phyloP scores from a whole-genome alignment of 371 early-diverging fungal genomes.

The Mucor lusitanicus region DNA sequence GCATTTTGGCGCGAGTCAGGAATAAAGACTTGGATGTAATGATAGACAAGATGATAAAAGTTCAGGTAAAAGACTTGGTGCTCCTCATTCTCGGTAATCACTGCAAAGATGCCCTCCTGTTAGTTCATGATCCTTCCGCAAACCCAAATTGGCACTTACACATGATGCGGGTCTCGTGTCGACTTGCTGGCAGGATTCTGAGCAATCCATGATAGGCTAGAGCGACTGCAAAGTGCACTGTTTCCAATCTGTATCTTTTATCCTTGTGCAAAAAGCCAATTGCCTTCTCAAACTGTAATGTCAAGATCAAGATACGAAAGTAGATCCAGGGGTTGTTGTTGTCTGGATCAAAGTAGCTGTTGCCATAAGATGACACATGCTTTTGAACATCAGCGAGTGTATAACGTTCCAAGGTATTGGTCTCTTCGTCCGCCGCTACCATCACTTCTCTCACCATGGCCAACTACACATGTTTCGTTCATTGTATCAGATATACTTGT shows the following conservation, averaged over 20 bases:
- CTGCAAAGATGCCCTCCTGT: background rate
- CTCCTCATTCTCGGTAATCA: slow-evolving; percentile 5
- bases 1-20: slow-evolving; percentile 58
- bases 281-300: slow-evolving; percentile 85
- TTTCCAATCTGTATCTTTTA: slow-evolving; percentile 67
- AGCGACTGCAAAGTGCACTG: slow-evolving; percentile 88
- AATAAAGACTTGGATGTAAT: slow-evolving; percentile 56
- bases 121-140: background rate
- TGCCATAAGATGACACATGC: slow-evolving; percentile 59
- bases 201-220: slow-evolving; percentile 79
- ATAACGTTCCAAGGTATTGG: slow-evolving; percentile 56
- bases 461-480: slow-evolving; percentile 38
- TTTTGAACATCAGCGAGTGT: slow-evolving; percentile 70
- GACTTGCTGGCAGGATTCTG: slow-evolving; percentile 21
- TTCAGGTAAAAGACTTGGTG: slow-evolving; percentile 43
- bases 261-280: slow-evolving; percentile 62
- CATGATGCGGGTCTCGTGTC: slow-evolving; percentile 17
- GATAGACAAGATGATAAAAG: slow-evolving; percentile 63
- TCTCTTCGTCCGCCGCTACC: slow-evolving; percentile 32
- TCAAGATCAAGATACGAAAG: slow-evolving; percentile 75
- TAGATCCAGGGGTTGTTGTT: slow-evolving; percentile 73
- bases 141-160: slow-evolving; percentile 23
- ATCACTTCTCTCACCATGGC: slow-evolving; percentile 66
- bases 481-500: background rate
- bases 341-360: slow-evolving; percentile 67